phyloP scores from a whole-genome alignment of 768 basidiomycete species.

The Cystobasidium tubakii region DNA sequence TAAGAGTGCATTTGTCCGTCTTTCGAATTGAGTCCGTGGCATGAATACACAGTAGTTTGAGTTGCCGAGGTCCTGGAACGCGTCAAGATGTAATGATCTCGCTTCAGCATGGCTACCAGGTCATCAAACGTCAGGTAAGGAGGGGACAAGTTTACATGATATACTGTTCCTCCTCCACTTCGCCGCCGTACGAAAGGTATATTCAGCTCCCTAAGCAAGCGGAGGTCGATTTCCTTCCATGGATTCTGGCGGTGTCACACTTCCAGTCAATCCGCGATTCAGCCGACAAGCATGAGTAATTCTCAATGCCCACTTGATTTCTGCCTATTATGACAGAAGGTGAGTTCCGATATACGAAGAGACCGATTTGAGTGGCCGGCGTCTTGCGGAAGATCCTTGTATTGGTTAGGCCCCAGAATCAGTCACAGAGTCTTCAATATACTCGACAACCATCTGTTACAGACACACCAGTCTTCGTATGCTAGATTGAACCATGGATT shows the following conservation, averaged over 20 bases:
- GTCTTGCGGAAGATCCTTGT: conserved; percentile 74
- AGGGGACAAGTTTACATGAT: conserved; percentile 63
- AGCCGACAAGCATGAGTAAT: too few relatives aligned
- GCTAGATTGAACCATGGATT: conserved; percentile 85
- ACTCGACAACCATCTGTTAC: too few relatives aligned
- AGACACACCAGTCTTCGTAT: conserved; percentile 75
- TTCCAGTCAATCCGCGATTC: background rate
- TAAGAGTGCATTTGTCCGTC: conserved; percentile 69
- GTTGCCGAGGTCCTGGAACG: conserved; percentile 79
- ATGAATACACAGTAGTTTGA: conserved; percentile 94
- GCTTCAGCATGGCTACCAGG: background rate
- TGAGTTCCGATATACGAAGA: conserved; percentile 77
- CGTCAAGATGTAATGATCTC: too few relatives aligned
- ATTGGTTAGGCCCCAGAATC: too few relatives aligned
- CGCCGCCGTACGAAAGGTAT: conserved; percentile 75
- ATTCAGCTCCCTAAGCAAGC: conserved; percentile 54
- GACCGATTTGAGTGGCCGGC: conserved; percentile 60
- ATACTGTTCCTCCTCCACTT: conserved; percentile 93
- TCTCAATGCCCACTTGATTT: conserved; percentile 65
- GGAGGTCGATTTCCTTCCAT: conserved; percentile 90
- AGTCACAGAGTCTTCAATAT: too few relatives aligned
- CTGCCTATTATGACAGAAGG: conserved; percentile 90
- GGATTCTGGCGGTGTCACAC: conserved; percentile 63
- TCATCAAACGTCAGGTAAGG: background rate
- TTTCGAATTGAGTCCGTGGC: conserved; percentile 71